Base-by-base conservation (phyloP, 495 filamentous ascomycete genomes). In the Pyrenopolyporus hunteri region DNA sequence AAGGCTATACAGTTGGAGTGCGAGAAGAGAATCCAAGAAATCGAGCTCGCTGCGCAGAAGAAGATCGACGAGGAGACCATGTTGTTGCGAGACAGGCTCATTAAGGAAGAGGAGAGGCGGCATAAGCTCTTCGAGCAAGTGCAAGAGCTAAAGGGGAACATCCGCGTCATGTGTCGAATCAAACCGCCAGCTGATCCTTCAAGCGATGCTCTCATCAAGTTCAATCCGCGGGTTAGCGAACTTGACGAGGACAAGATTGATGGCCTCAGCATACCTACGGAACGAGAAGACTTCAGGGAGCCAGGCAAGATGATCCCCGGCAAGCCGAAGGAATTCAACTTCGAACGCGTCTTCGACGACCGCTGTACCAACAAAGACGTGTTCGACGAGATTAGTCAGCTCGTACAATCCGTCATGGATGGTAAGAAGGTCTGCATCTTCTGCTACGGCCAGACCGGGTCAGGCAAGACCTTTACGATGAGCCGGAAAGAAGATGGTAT, bases 381-480 rank as follows among this genome's bases (percentile, higher is more conserved):
- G 6, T 99, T 98, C 71, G 93, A 91, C 54, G 94, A 97, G 69
- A 98, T 98, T 75, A 94, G 90, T 55, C 95, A 99, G 67, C 84
- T 99, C 17, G 92, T 99, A 9, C 94, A 99, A 76, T 92, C 88
- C 61, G 95, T 95, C 1, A 80, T 99, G 39, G 94, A 99, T 70
- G 94, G 94, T 11, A 98, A 97, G 75, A 99, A 99, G 69, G 94
- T 99, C 28, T 97, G 93, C 74, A 98, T 99, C 61, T 97, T 99
- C 78, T 97, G 92, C 71, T 99, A 99, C 71, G 94, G 94, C 29
- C 94, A 99, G 71, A 98, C 94, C 3, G 94, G 94, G 2, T 93
- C 92, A 28, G 94, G 94, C 37, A 98, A 98, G 79, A 98, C 94
- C 0, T 88, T 87, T 67, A 98, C 95, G 16, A 99, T 99, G 94